These are phyloP conservation scores for Fennellomyces sp. DNA, from an alignment of 371 early-diverging fungal species.

Conservation along the genomic window DNA sequence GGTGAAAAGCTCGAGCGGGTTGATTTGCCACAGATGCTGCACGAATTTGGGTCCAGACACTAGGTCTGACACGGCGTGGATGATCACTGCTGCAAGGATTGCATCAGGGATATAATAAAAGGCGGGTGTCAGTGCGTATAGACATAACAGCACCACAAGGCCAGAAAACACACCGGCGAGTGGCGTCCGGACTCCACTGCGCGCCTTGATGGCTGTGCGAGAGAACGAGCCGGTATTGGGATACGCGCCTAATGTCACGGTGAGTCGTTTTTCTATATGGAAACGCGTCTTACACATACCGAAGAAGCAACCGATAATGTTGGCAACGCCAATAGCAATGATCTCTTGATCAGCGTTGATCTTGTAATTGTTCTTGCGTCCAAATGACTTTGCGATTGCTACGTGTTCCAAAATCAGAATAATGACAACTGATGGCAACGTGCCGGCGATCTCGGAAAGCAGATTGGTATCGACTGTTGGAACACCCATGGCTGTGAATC, in stretches of 20 bases:
- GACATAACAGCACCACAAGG: conserved; percentile 73
- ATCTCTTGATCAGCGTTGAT: conserved; percentile 82
- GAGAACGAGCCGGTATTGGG: conserved; percentile 53
- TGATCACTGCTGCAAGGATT: conserved; percentile 78
- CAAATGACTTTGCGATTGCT: conserved; percentile 83
- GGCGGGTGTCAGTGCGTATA: conserved; percentile 79
- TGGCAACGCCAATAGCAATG: conserved; percentile 83
- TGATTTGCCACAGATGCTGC: conserved; percentile 38
- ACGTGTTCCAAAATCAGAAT: conserved; percentile 84
- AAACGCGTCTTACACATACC: conserved; percentile 32
- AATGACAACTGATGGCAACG: conserved; percentile 66
- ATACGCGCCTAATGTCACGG: conserved; percentile 20
- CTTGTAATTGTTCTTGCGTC: conserved; percentile 65
- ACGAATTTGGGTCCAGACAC: conserved; percentile 42
- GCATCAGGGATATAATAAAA: conserved; percentile 88
- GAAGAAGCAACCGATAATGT: conserved; percentile 80
- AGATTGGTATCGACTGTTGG: conserved; percentile 46
- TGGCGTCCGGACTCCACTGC: conserved; percentile 84
- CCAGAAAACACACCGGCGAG: conserved; percentile 79
- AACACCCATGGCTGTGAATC: conserved; percentile 60
- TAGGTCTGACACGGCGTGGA: conserved; percentile 69
- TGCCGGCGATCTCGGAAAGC: conserved; percentile 46
- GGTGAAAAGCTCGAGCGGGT: conserved; percentile 52
- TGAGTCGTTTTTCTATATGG: neutral
- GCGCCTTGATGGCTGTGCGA: conserved; percentile 72